Base-by-base conservation (phyloP, 2,329 filamentous ascomycete species). In the Colletotrichum phormii region DNA sequence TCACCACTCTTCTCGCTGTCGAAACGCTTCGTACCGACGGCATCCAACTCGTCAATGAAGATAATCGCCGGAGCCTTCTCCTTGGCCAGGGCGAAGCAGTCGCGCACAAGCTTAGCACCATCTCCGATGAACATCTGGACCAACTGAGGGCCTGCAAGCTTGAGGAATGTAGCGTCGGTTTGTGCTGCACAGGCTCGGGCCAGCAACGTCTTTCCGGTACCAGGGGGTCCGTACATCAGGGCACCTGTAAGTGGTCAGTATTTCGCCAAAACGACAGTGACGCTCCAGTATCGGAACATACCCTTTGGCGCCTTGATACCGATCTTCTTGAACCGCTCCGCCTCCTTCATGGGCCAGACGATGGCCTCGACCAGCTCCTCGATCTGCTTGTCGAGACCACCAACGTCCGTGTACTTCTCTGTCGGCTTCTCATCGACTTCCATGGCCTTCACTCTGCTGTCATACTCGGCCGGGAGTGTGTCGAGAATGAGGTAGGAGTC, bases 91-190 rank as follows among this genome's bases (percentile, higher is more conserved):
- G 97, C 97, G 82, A 99, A 99, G 85, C 95, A 97, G 86, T 99
- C 97, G 72, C 97, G 94, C 54, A 99, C 97, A 35, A 99, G 90
- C 86, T 99, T 99, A 55, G 97, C 97, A 79, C 97, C 97, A 77
- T 99, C 97, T 82, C 97, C 97, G 53, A 99, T 99, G 83, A 98
- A 99, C 97, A 98, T 99, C 83, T 99, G 97, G 35, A 99, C 97
- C 51, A 99, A 91, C 85, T 99, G 97, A 5, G 97, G 97, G 63
- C 97, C 97, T 73, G 97, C 97, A 70, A 99, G 93, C 85, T 99
- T 99, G 81, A 99, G 91, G 89, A 99, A 99, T 29, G 97, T 99
- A 75, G 97, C 97, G 77, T 99, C 97, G 74, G 97, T 98, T 86
- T 99, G 97, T 61, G 97, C 97, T 5, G 97, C 97, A 82, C 97